phyloP scores from a whole-genome alignment of 2,329 filamentous ascomycete species.

The Didymella pomorum region DNA sequence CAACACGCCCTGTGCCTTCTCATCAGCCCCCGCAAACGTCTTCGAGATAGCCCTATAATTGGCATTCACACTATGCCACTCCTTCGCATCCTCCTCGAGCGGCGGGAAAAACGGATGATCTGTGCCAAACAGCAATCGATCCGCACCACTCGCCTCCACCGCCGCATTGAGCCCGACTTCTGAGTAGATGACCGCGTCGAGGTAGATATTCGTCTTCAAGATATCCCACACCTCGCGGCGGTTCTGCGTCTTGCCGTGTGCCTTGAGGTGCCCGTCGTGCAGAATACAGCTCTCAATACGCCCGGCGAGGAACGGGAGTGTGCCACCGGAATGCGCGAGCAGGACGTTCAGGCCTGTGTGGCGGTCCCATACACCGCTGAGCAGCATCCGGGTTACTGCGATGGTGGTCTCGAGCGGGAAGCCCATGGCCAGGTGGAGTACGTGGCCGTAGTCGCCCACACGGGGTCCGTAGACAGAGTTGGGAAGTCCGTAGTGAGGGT shows the following conservation, averaged over 20 bases:
- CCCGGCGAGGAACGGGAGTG: slow-evolving; percentile 86
- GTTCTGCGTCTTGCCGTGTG: slow-evolving; percentile 66
- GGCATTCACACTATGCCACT: slow-evolving; percentile 74
- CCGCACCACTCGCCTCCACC: slow-evolving; percentile 70
- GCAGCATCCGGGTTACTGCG: slow-evolving; percentile 83
- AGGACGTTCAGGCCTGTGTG: slow-evolving; percentile 75
- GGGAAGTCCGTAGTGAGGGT: slow-evolving; percentile 91
- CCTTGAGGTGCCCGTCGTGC: slow-evolving; percentile 79
- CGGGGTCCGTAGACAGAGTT: slow-evolving; percentile 79
- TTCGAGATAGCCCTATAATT: slow-evolving; percentile 65
- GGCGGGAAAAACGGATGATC: slow-evolving; percentile 90
- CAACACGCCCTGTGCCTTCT: slow-evolving; percentile 62
- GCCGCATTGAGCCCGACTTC: slow-evolving; percentile 76
- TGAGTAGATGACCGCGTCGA: slow-evolving; percentile 87
- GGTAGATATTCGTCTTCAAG: slow-evolving; percentile 77
- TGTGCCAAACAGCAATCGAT: slow-evolving; percentile 79
- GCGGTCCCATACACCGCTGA: slow-evolving; percentile 84
- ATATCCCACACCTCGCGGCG: slow-evolving; percentile 70
- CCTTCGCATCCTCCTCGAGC: slow-evolving; percentile 66
- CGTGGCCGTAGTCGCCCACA: slow-evolving; percentile 81
- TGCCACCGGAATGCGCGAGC: slow-evolving; percentile 87
- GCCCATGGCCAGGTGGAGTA: slow-evolving; percentile 82
- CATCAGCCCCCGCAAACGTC: slow-evolving; percentile 57
- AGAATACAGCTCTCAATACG: slow-evolving; percentile 86
- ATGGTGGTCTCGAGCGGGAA: slow-evolving; percentile 95